Evolutionary conservation across 2,329 filamentous ascomycete species (phyloP).

Genomic region (Stemphylium lycopersici): DNA sequence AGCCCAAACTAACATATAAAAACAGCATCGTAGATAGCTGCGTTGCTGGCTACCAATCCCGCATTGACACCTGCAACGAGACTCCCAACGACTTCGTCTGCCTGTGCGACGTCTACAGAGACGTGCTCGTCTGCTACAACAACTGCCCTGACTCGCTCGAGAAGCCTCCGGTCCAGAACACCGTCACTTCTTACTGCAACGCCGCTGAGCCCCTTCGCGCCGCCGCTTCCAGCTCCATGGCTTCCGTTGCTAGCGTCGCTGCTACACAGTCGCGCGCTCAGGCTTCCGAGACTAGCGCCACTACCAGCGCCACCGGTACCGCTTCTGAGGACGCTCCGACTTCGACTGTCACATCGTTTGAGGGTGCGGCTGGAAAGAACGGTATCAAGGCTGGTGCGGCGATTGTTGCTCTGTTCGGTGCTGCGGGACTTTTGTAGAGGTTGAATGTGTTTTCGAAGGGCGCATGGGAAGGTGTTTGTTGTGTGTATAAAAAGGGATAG

Average conservation of each 20-base stretch:
- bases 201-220: conserved; percentile 49
- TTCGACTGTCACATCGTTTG: conserved; percentile 15
- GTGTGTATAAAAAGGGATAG: not conserved
- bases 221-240: conserved; percentile 24
- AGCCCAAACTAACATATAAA: not conserved
- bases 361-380: conserved; percentile 21
- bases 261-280: conserved; percentile 22
- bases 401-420: conserved; percentile 30
- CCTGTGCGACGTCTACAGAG: conserved; percentile 62
- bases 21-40: conserved; percentile 60
- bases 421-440: conserved; percentile 25
- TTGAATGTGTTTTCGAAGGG: not conserved
- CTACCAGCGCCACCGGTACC: not conserved
- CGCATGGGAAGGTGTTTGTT: not conserved
- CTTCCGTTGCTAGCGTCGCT: conserved; percentile 26
- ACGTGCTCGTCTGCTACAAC: conserved; percentile 66
- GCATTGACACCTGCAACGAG: conserved; percentile 51
- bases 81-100: conserved; percentile 60
- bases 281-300: not conserved
- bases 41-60: conserved; percentile 49
- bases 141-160: conserved; percentile 63
- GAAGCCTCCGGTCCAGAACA: conserved; percentile 40
- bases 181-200: conserved; percentile 48
- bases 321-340: conserved; percentile 1
- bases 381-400: conserved; percentile 30